Base-by-base conservation (phyloP, 164 flowering plant species). In the Kalanchoe fedtschenkoi region DNA sequence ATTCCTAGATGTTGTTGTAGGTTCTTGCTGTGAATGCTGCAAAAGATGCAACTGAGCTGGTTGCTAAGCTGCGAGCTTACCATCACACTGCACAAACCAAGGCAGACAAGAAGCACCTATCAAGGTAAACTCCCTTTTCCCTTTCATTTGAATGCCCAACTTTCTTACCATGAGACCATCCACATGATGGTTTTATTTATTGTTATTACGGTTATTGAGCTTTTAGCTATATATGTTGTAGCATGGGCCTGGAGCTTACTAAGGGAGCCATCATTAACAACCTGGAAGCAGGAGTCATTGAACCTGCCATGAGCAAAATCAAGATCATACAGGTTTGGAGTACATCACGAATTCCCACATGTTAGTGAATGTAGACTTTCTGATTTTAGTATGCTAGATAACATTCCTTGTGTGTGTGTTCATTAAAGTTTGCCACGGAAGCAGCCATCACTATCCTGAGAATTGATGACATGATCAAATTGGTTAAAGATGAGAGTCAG, bases 11-110 rank as follows among this genome's bases (percentile, higher is more conserved):
- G 1, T 71, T 19, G 33, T 17, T 65, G 38, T 75, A 93, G 99
- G 93, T 95, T 44, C 97, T 95, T 69, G 82, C 99, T 54, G 99
- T 95, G 19, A 95, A 95, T 84, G 99, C 99, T 77, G 99, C 99
- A 7, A 90, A 91, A 74, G 99, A 93, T 74, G 91, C 99, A 6
- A 88, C 99, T 61, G 99, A 95, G 58, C 81, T 95, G 58, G 96
- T 91, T 65, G 92, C 97, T 22, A 95, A 95, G 67, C 78, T 91
- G 24, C 76, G 95, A 47, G 91, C 97, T 35, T 85, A 95, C 72
- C 99, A 95, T 71, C 91, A 89, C 76, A 76, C 83, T 19, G 96
- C 99, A 67, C 99, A 95, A 76, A 91, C 89, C 5, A 87, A 86
- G 70, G 83, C 97, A 32, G 91, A 91, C 62, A 91, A 91, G 78